Conservation (phyloP, 352 stramenopile genomes). For the Thraustochytrium sp. region DNA sequence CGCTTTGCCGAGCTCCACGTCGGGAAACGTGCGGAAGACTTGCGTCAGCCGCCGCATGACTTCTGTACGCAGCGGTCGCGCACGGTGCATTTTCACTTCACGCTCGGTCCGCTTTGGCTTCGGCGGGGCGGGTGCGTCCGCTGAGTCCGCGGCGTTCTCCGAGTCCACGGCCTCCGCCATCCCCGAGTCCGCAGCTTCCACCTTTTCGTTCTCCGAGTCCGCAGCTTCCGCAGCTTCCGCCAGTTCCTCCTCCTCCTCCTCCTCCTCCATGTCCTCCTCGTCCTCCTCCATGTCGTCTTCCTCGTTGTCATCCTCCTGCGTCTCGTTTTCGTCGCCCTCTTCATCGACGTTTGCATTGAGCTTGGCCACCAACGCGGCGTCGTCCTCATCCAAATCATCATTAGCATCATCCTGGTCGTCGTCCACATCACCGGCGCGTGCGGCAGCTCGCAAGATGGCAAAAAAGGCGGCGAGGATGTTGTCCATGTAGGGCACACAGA, state of each 20-base stretch:
- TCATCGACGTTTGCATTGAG: not conserved
- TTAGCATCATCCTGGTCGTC: not conserved
- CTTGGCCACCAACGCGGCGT: not conserved
- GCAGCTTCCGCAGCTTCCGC: not conserved
- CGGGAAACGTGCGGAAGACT: not conserved
- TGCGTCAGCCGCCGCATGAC: not conserved
- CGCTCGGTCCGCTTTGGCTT: too few relatives aligned
- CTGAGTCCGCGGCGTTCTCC: too few relatives aligned
- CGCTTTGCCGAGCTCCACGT: not conserved
- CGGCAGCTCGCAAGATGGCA: not conserved
- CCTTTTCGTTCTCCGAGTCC: too few relatives aligned
- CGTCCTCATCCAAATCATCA: not conserved
- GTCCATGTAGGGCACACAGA: not conserved
- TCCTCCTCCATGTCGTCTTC: not conserved
- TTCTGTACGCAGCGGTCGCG: not conserved
- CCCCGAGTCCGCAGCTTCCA: too few relatives aligned
- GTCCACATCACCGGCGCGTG: not conserved
- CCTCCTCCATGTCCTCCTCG: not conserved
- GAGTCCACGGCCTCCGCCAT: too few relatives aligned
- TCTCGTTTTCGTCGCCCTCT: not conserved
- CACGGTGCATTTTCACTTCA: not conserved
- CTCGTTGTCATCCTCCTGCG: not conserved
- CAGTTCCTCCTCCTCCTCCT: not conserved
- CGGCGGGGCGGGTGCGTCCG: too few relatives aligned
- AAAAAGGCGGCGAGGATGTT: conserved; percentile 7